Base-by-base conservation (phyloP, 2,329 filamentous ascomycete genomes). In the Fragosphaeria purpurea region DNA sequence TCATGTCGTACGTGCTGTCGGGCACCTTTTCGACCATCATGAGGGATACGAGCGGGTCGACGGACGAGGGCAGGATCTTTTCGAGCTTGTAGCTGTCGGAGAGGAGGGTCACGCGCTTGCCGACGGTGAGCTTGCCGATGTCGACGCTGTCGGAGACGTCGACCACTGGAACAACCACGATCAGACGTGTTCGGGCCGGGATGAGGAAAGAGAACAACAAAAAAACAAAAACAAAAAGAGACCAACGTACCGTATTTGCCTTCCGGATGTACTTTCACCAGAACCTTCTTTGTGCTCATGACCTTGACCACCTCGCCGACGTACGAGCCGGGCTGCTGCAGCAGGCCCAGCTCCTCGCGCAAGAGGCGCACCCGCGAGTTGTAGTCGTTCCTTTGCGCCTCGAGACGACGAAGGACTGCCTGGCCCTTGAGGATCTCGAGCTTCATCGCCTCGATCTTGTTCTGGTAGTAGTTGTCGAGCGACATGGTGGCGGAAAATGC, bases 21-120 rank as follows among this genome's bases (percentile, higher is more conserved):
- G 93, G 93, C 12, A 98, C 93, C 77, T 98, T 98, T 68, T 98
- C 93, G 48, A 98, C 93, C 93, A 98, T 98, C 93, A 98, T 98
- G 67, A 98, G 86, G 38, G 93, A 98, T 51, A 98, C 93, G 52
- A 98, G 85, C 39, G 93, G 93, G 65, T 98, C 93, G 65, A 98
- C 93, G 22, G 93, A 98, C 50, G 93, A 97, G 22, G 93, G 93
- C 8, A 98, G 82, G 73, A 97, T 94, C 76, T 96, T 96, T 67
- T 97, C 93, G 62, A 98, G 84, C 72, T 96, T 96, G 79, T 98
- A 98, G 58, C 88, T 91, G 68, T 98, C 93, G 62, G 90, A 96
- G 52, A 98, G 80, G 43, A 98, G 80, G 50, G 93, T 95, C 57
- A 98, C 93, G 60, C 93, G 89, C 76, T 98, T 98, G 70, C 93